A percentile compares a stretch with the other conserved stretches of the same genome.
These are phyloP conservation scores for Sanguinoderma infundibulare DNA, from an alignment of 1,284 basidiomycete genomes.

Conservation along the genomic window DNA sequence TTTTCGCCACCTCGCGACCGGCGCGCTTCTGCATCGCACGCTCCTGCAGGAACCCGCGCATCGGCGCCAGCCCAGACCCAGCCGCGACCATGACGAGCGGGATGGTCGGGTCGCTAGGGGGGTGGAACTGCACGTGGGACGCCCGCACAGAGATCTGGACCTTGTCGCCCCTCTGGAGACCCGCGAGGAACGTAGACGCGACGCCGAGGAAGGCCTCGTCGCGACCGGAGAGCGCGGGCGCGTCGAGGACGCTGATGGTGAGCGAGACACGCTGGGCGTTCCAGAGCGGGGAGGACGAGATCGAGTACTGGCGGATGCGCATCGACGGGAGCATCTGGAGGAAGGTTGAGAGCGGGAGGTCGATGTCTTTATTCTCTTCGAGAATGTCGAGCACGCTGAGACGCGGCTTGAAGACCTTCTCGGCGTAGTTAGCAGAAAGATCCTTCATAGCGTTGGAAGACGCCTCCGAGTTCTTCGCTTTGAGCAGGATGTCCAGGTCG, in stretches of 20 bases:
- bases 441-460: conserved; percentile 29
- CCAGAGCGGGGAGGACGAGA: conserved; percentile 55
- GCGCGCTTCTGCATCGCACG: conserved; percentile 49
- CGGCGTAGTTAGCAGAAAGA: conserved; percentile 38
- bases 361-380: conserved; percentile 43
- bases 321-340: conserved; percentile 50
- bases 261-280: conserved; percentile 47
- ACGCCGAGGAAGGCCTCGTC: conserved; percentile 47
- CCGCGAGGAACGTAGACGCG: conserved; percentile 51
- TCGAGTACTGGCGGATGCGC: conserved; percentile 56
- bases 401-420: conserved; percentile 41
- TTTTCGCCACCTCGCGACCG: conserved; percentile 47
- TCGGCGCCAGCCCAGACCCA: conserved; percentile 55
- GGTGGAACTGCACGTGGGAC: conserved; percentile 47
- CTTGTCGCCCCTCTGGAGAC: conserved; percentile 44
- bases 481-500: conserved; percentile 38
- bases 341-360: conserved; percentile 44
- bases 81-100: conserved; percentile 55
- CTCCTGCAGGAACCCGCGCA: conserved; percentile 59
- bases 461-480: conserved; percentile 22
- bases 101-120: conserved; percentile 44
- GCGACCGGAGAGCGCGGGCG: conserved; percentile 38
- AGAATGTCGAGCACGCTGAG: conserved; percentile 51
- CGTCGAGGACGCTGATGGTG: conserved; percentile 50
- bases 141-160: conserved; percentile 51